Conservation (phyloP, 2,329 filamentous ascomycete species). For the Stemphylium vesicarium region DNA sequence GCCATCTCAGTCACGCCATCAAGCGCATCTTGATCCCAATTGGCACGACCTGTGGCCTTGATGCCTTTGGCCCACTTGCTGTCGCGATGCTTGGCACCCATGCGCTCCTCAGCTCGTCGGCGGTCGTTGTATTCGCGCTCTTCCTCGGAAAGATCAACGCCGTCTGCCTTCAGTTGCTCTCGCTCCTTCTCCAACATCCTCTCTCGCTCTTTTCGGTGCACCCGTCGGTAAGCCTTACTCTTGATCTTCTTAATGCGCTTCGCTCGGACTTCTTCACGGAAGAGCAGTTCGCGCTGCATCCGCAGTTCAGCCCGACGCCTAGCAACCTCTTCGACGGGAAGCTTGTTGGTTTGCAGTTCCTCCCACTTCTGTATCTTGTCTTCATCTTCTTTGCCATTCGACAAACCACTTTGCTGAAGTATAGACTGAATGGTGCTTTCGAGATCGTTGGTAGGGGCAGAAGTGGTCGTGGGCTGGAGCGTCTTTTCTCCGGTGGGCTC, state of each 20-base stretch:
- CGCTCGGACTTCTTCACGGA: constrained; percentile 84
- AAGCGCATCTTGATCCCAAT: constrained; percentile 88
- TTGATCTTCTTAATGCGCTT: constrained; percentile 99
- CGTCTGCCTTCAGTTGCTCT: constrained; percentile 64
- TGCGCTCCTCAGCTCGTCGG: constrained; percentile 79
- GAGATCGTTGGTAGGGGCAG: constrained; percentile 76
- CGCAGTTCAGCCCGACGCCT: constrained; percentile 77
- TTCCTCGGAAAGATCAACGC: constrained; percentile 67
- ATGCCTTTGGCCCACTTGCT: constrained; percentile 92
- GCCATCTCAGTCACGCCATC: constrained; percentile 81
- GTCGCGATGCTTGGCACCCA: constrained; percentile 83
- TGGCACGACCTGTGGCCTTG: constrained; percentile 77
- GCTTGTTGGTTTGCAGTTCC: constrained; percentile 71
- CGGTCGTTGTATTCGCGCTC: constrained; percentile 73
- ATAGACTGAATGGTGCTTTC: constrained; percentile 87
- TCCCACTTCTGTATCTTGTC: constrained; percentile 72
- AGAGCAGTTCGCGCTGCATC: constrained; percentile 81
- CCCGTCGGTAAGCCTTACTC: constrained; percentile 90
- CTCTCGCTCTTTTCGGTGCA: constrained; percentile 82
- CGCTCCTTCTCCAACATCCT: constrained; percentile 63
- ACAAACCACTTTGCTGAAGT: constrained; percentile 84
- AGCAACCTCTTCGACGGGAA: constrained; percentile 75
- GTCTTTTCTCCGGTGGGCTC: constrained; percentile 67
- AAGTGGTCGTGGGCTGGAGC: constrained; percentile 63
- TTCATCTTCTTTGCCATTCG: constrained; percentile 65